phyloP scores from a whole-genome alignment of 2,329 filamentous ascomycete genomes.

The Coniochaeta prunicola region DNA sequence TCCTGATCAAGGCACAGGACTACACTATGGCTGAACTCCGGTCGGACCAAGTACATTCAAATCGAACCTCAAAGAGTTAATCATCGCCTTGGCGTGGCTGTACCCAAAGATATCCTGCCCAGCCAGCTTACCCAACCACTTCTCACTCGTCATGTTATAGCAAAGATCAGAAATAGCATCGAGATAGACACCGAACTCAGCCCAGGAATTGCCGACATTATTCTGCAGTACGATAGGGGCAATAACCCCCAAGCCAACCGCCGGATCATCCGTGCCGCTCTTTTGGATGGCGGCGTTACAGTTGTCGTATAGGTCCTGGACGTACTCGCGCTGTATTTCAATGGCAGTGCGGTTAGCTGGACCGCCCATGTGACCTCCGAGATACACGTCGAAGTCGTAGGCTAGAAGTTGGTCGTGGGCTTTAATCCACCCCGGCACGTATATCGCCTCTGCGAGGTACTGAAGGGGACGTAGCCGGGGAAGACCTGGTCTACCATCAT shows the following conservation, averaged over 20 bases:
- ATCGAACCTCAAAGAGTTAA: background rate
- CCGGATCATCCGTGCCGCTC: background rate
- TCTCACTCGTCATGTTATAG: constrained; percentile 5
- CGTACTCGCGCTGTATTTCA: constrained; percentile 6
- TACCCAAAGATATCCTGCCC: constrained; percentile 4
- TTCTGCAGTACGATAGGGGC: background rate
- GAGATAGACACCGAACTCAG: constrained; percentile 4
- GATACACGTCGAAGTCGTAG: constrained; percentile 7
- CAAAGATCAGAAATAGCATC: constrained; percentile 3
- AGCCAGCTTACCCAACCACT: constrained; percentile 6
- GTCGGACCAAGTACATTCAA: background rate
- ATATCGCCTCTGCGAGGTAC: constrained; percentile 4
- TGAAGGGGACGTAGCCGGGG: constrained; percentile 6
- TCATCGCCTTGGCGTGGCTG: background rate
- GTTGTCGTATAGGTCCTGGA: constrained; percentile 7
- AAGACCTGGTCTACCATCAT: constrained; percentile 8
- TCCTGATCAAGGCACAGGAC: background rate
- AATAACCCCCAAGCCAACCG: background rate
- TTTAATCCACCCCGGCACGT: constrained; percentile 5
- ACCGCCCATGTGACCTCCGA: constrained; percentile 7
- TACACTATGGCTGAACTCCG: background rate
- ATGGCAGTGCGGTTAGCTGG: constrained; percentile 10
- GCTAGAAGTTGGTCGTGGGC: constrained; percentile 6
- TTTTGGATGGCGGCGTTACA: constrained; percentile 5
- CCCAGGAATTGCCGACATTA: constrained; percentile 5